Evolutionary conservation across 192 early-diverging fungal species (phyloP).

Genomic region (Spinellus fusiger): DNA sequence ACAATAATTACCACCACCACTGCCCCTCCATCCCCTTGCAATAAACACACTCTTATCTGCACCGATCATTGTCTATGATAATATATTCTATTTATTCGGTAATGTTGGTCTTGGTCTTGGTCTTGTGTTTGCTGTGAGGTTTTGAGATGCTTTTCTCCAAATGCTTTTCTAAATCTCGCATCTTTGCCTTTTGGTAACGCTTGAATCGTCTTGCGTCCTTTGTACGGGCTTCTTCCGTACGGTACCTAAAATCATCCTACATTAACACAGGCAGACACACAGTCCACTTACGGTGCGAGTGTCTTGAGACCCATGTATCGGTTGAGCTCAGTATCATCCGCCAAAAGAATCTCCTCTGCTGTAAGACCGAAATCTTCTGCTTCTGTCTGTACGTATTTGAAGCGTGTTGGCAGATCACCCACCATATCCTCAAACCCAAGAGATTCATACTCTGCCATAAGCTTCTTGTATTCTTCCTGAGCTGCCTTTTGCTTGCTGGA

Average conservation of each 20-base stretch:
- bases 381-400: slow-evolving; percentile 87
- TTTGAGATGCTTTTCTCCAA: not conserved
- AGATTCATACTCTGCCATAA: slow-evolving; percentile 88
- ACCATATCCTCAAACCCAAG: slow-evolving; percentile 91
- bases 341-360: slow-evolving; percentile 82
- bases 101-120: not conserved
- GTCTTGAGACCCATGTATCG: slow-evolving; percentile 80
- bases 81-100: too few species aligned
- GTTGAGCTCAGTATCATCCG: slow-evolving; percentile 85
- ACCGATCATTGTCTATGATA: too few species aligned
- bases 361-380: slow-evolving; percentile 71
- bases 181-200: slow-evolving; percentile 15
- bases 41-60: too few species aligned
- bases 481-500: slow-evolving; percentile 25
- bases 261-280: not conserved
- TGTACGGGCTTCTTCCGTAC: slow-evolving; percentile 43
- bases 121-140: not conserved
- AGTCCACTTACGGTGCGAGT: slow-evolving; percentile 73
- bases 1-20: too few species aligned
- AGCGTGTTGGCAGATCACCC: slow-evolving; percentile 80
- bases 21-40: too few species aligned
- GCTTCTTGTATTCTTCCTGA: slow-evolving; percentile 53
- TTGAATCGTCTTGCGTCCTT: slow-evolving; percentile 33
- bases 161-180: slow-evolving; percentile 9
- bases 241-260: slow-evolving; percentile 19